Percentiles rank a stretch among this genome's conserved stretches.
Conservation (phyloP, 2,329 filamentous ascomycete species). For the Fusarium tuaranense region DNA sequence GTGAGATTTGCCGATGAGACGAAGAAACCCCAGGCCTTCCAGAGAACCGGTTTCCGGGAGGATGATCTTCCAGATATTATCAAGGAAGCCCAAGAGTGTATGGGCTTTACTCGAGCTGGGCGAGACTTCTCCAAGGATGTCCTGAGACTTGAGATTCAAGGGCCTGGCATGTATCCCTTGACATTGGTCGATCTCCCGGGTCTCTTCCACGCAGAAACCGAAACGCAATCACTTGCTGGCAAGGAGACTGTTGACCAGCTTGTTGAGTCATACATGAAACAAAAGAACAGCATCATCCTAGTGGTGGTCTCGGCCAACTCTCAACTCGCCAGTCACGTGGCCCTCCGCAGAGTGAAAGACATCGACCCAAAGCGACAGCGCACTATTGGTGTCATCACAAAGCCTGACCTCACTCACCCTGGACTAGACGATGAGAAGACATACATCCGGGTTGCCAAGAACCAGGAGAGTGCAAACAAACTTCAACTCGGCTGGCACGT, state of each 20-base stretch:
- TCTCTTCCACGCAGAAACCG: slow-evolving; percentile 49
- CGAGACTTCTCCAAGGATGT: slow-evolving; percentile 59
- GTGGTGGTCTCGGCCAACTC: slow-evolving; percentile 63
- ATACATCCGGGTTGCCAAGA: slow-evolving; percentile 52
- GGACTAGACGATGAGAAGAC: slow-evolving; percentile 54
- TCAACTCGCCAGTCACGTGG: slow-evolving; percentile 63
- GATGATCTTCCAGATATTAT: slow-evolving; percentile 62
- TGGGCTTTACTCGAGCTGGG: slow-evolving; percentile 55
- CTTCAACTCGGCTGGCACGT: slow-evolving; percentile 65
- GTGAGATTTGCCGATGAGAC: slow-evolving; percentile 52
- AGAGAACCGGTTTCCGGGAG: slow-evolving; percentile 51
- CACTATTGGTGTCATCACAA: slow-evolving; percentile 68
- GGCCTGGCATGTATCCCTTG: slow-evolving; percentile 58
- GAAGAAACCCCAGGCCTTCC: slow-evolving; percentile 38
- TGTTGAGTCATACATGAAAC: slow-evolving; percentile 66
- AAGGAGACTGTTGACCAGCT: slow-evolving; percentile 51
- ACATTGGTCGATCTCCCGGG: slow-evolving; percentile 69
- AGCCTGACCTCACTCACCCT: slow-evolving; percentile 59
- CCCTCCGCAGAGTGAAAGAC: slow-evolving; percentile 58
- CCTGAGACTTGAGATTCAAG: slow-evolving; percentile 59
- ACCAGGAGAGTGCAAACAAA: slow-evolving; percentile 46
- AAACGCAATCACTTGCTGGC: slow-evolving; percentile 47
- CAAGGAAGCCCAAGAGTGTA: slow-evolving; percentile 60
- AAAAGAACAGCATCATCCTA: slow-evolving; percentile 69
- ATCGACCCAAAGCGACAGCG: slow-evolving; percentile 58